Evolutionary conservation across 768 basidiomycete species (phyloP), one percentile per base, ranked within the genome.

Genomic region (Suillus clintonianus): DNA sequence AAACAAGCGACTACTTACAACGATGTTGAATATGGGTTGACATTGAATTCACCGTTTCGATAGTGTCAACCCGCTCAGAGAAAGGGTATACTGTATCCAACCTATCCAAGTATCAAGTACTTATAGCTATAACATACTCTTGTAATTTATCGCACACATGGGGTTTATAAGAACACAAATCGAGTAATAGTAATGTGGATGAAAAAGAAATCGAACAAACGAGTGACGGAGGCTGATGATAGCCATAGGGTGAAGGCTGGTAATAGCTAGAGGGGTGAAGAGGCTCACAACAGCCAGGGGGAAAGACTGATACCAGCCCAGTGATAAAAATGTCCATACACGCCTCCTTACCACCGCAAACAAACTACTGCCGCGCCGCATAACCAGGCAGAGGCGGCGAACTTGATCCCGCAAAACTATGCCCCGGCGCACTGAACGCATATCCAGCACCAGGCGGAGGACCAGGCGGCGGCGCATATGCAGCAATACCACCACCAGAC

Each of bases 401-500:
- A 30, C 34, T 42, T 4, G 11, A 17, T 24, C 27, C 61, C 54
- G 64, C 57, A 58, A 70, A 76, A 37, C 73, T 70, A 59, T 73
- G 68, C 14, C 65, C 69, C 17, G 72, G 70, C 2, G 70, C 53
- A 39, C 57, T 43, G 62, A 73, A 76, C 14, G 74, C 62, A 24
- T 76, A 75, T 8, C 64, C 67, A n/a, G 61, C 70, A 6, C 48
- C 17, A 19, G 65, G 11, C 5, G 67, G 67, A 34, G 62, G 67
- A 1, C 62, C 65, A 37, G 4, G 64, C 0, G 60, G 63, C 2
- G 51, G 51, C 5, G 51, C 30, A 32, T 53, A 61, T 2, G 47
- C 34, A 8, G 34, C 37, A 47, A 47, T 2, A 22, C 45, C 45
- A 47, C 45, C 22, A 2, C 30, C 19, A 11, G 43, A 55, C 8